Percentiles rank a stretch among this genome's conserved stretches.
Conservation (phyloP, 31 red algal genomes). For the Odonthalia washingtoniensis region DNA sequence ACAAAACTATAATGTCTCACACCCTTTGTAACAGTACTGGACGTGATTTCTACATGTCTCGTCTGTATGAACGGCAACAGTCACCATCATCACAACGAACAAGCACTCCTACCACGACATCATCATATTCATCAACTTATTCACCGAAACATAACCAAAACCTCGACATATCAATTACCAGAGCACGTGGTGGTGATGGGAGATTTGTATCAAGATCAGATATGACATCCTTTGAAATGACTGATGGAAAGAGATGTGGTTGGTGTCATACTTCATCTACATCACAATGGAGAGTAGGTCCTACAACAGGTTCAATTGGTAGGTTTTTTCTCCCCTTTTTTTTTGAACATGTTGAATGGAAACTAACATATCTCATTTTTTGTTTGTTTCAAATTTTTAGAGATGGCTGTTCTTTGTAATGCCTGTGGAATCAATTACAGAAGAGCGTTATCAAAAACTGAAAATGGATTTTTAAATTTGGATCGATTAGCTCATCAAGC, state of each 20-base stretch:
- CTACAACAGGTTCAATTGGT: slow-evolving; percentile 48
- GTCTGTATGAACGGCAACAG: too few species aligned
- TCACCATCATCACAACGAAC: too few species aligned
- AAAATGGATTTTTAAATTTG: slow-evolving; percentile 20
- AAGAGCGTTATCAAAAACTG: slow-evolving; percentile 28
- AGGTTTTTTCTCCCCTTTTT: slow-evolving; percentile 2
- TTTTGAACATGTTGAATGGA: neutral
- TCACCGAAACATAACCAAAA: too few species aligned
- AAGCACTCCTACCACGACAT: too few species aligned
- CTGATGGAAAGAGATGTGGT: slow-evolving; percentile 43
- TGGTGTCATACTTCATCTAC: slow-evolving; percentile 40
- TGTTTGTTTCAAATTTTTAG: neutral
- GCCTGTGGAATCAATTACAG: slow-evolving; percentile 60
- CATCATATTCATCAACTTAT: too few species aligned
- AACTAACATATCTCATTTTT: neutral
- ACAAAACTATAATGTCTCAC: too few species aligned
- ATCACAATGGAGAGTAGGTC: slow-evolving; percentile 53
- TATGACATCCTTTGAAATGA: neutral
- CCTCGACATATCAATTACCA: too few species aligned
- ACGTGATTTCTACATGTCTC: too few species aligned
- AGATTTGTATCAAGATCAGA: slow-evolving; percentile 43
- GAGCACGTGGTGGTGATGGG: slow-evolving; percentile 47
- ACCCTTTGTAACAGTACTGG: too few species aligned
- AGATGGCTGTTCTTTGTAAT: slow-evolving; percentile 55
- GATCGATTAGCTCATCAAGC: slow-evolving; percentile 32